These are phyloP conservation scores for Rhododendron molle DNA, from an alignment of 148 eudicot genomes.

Conservation along the genomic window DNA sequence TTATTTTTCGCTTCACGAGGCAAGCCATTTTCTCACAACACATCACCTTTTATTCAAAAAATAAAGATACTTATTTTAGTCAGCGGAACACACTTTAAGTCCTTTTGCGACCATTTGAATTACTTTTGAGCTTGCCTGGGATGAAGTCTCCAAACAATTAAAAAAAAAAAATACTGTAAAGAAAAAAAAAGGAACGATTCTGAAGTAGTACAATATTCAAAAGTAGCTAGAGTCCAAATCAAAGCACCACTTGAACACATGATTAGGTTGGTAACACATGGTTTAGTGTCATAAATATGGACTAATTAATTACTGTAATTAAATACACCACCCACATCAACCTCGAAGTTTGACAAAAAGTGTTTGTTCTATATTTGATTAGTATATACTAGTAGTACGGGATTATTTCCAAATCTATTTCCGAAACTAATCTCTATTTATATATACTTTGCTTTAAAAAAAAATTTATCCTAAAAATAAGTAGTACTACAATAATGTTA, in stretches of 20 bases:
- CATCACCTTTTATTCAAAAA: too few species aligned
- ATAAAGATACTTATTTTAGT: too few species aligned
- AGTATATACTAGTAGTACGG: not conserved
- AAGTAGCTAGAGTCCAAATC: not conserved
- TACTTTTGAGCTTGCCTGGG: not conserved
- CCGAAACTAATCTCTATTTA: not conserved
- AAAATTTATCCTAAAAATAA: not conserved
- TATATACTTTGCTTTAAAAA: not conserved
- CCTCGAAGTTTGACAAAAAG: conserved; percentile 10
- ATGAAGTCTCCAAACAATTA: not conserved
- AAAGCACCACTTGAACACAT: not conserved
- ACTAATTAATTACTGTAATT: not conserved
- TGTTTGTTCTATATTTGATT: not conserved
- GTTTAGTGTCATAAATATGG: not conserved
- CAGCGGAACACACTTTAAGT: too few species aligned
- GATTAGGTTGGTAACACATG: not conserved
- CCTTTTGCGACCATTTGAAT: not conserved
- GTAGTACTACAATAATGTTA: too few species aligned
- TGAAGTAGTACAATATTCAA: not conserved
- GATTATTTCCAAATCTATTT: not conserved
- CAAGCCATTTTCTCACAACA: too few species aligned
- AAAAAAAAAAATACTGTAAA: not conserved
- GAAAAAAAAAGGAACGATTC: not conserved
- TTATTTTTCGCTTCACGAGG: too few species aligned
- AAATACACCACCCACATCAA: conserved; percentile 5